Base-by-base conservation (phyloP, 805 yeast species). In the Priceomyces haplophilus region DNA sequence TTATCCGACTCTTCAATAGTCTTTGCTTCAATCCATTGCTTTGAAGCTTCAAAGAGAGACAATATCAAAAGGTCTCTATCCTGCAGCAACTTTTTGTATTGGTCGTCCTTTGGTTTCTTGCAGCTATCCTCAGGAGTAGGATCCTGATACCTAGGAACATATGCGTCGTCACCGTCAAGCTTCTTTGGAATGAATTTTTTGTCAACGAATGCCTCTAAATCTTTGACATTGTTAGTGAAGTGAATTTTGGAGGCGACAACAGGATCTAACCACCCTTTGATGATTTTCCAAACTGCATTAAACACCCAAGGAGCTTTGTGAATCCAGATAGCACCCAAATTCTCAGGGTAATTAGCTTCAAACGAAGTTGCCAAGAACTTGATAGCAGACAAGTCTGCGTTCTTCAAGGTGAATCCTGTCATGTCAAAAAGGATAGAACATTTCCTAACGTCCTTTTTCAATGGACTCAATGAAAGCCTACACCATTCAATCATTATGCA, bases 221-320 rank as follows among this genome's bases (percentile, higher is more conserved):
- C 97, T 43, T 80, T 76, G 19, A 69, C 60, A 50, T 71, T 72
- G 56, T 85, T 84, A 18, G 96, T 86, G 66, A 91, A 93, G 34
- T 79, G 78, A 54, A 93, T 88, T 65, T 91, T 91, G 20, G 91
- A 75, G 0, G 97, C 96, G 42, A 91, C 97, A 18, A 88, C 97
- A 2, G 98, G 98, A 61, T 93, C 98, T 44, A 91, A 72, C 98
- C 97, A 91, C 54, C 83, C 82, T 62, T 88, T 88, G 54, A 90
- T 80, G 51, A 90, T 76, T 50, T 82, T 84, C 97, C 97, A 90
- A 47, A 90, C 85, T 16, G 96, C 89, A 45, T 84, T 79, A 69
- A 91, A 91, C 38, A 91, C 78, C 97, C 97, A 88, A 11, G 98
- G 98, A 0, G 97, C 97, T 51, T 85, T 85, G 67, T 90, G 96